Evolutionary conservation across 768 basidiomycete genomes (phyloP), one percentile per base, ranked within the genome.

Genomic region (Xerocomus potaroensis): DNA sequence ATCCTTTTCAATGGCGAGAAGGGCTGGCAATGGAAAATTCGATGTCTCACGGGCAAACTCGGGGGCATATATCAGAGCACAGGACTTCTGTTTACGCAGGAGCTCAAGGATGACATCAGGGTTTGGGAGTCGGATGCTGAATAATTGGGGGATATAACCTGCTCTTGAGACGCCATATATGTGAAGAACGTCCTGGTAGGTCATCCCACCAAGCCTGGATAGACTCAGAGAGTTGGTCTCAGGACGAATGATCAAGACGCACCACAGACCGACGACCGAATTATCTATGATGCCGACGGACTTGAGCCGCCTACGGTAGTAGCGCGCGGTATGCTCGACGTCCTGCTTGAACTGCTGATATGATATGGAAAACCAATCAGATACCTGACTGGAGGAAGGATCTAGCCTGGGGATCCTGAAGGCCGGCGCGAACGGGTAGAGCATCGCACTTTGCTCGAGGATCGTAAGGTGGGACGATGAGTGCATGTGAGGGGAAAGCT

Each of bases 191-290:
- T 90, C 86, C 37, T 69, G 63, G 59, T 88, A 88, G 18, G 79
- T 76, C 70, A 84, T 81, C 6, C 87, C 87, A 29, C 80, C 73
- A 33, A 89, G 66, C 87, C 87, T 90, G 41, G 4, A 55, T 37
- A 43, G 33, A 43, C 54, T 56, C 43, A 53, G 51, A 34, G 36
- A 30, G 50, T 41, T 15, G 32, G 19, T 22, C 36, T 27, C 15
- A 41, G 39, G 23, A 37, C 24, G 47, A 19, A 32, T 18, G 45
- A 21, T 24, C 21, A 22, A 41, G n/a, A 65, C 80, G 35, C 60
- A 87, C 87, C 87, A 89, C 46, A 87, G 64, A 16, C 86, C 86
- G 32, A 90, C 71, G 24, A 89, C 78, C 8, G 87, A 81, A 42
- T 76, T 66, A 36, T 64, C 68, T 23, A 70, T 66, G 41, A 88